A percentile compares a stretch with the other conserved stretches of the same genome.
These are phyloP conservation scores for Xylaria grammica DNA, from an alignment of 495 filamentous ascomycete genomes.

Conservation along the genomic window DNA sequence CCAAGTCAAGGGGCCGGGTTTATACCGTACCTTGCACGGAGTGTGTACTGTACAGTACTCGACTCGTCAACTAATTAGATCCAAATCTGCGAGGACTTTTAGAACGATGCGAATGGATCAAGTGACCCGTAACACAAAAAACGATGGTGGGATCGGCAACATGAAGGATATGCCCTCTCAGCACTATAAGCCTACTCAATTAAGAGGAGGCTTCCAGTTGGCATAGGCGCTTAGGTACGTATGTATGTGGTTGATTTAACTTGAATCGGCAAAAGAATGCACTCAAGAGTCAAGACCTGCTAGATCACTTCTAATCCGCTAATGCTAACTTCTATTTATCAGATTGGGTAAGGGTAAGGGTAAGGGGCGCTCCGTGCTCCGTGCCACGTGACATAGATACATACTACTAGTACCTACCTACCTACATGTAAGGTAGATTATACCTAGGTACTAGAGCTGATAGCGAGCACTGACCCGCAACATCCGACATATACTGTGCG, in stretches of 20 bases:
- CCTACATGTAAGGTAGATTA: not conserved
- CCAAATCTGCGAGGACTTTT: not conserved
- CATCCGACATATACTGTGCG: not conserved
- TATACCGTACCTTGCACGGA: slow-evolving; percentile 23
- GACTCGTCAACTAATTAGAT: not conserved
- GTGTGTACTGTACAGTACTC: slow-evolving; percentile 10
- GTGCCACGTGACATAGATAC: slow-evolving; percentile 17
- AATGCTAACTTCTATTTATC: slow-evolving; percentile 13
- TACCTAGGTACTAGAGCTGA: too few relatives aligned
- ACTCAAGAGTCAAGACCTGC: slow-evolving; percentile 1
- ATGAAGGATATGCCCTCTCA: slow-evolving; percentile 22
- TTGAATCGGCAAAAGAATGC: slow-evolving; percentile 12
- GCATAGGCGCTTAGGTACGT: too few relatives aligned
- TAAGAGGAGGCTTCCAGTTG: slow-evolving; percentile 14
- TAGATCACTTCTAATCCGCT: slow-evolving; percentile 3
- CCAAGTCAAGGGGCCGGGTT: slow-evolving; percentile 17
- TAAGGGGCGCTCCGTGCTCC: slow-evolving; percentile 4
- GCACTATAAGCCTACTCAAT: slow-evolving; percentile 19
- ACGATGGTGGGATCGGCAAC: not conserved
- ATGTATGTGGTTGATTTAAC: slow-evolving; percentile 21
- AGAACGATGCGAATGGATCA: slow-evolving; percentile 5
- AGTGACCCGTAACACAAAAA: slow-evolving; percentile 1
- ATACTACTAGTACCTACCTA: too few relatives aligned
- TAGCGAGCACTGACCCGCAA: too few relatives aligned
- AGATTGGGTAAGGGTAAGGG: slow-evolving; percentile 16